These are phyloP conservation scores for Lenzites betulinus DNA, from an alignment of 768 basidiomycete genomes.

Conservation along the genomic window DNA sequence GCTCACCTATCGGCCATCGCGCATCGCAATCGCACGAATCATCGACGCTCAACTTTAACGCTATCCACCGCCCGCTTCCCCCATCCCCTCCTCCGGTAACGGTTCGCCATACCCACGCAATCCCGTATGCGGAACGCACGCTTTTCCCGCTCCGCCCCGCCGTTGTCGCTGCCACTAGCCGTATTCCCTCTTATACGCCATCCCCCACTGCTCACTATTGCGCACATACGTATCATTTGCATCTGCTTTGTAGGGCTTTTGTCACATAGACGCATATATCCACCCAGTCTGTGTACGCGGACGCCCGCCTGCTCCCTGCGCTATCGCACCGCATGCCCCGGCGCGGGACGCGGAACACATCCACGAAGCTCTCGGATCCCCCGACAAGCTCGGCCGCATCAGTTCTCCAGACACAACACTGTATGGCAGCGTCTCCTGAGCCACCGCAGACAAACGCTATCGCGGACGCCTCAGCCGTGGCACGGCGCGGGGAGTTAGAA, in stretches of 20 bases:
- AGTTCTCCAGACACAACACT: too few species aligned
- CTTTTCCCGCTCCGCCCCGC: background rate
- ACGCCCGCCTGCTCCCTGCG: background rate
- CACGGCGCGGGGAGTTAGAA: background rate
- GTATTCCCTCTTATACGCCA: background rate
- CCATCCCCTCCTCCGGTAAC: background rate
- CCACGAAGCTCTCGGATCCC: constrained; percentile 2
- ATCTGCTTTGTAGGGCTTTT: constrained; percentile 17
- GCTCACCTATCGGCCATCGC: constrained; percentile 12
- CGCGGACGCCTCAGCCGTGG: background rate
- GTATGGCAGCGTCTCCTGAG: too few species aligned
- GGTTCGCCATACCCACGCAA: constrained; percentile 15
- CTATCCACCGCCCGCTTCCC: background rate
- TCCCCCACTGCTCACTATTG: background rate
- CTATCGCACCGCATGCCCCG: background rate
- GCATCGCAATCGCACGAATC: constrained; percentile 17
- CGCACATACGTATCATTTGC: constrained; percentile 15
- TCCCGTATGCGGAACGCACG: background rate
- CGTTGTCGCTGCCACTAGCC: background rate
- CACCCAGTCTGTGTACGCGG: background rate
- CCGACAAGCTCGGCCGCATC: background rate
- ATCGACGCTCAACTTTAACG: background rate
- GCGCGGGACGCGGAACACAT: background rate
- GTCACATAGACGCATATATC: constrained; percentile 10
- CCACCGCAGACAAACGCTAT: too few species aligned